A percentile compares a stretch with the other conserved stretches of the same genome.
Evolutionary conservation across 768 basidiomycete species (phyloP).

Genomic region (Neoboletus brunneissimus): DNA sequence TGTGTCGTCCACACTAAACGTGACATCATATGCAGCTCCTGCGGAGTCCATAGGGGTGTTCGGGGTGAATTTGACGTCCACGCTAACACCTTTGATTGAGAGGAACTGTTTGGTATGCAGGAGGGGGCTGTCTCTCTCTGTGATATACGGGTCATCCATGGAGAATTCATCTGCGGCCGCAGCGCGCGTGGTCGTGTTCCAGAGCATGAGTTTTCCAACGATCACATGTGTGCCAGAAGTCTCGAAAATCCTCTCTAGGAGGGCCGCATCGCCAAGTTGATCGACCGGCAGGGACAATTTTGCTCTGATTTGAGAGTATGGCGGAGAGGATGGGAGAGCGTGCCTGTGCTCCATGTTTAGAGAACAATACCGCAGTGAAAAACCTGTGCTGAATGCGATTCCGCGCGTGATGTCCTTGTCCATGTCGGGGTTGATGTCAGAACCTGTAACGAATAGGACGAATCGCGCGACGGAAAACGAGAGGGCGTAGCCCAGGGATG

Average conservation of each 20-base stretch:
- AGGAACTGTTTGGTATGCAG: constrained; percentile 44
- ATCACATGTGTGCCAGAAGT: constrained; percentile 38
- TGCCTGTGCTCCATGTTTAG: constrained; percentile 28
- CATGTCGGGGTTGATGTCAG: constrained; percentile 75
- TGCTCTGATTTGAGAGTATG: constrained; percentile 46
- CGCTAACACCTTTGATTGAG: constrained; percentile 34
- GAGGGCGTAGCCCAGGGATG: constrained; percentile 55
- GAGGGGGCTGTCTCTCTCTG: constrained; percentile 49
- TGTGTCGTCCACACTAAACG: constrained; percentile 51
- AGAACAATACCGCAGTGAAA: constrained; percentile 56
- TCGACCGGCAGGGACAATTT: constrained; percentile 56
- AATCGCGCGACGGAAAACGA: constrained; percentile 60
- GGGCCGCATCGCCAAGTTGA: constrained; percentile 43
- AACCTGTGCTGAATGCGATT: constrained; percentile 53
- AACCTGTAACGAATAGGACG: constrained; percentile 69
- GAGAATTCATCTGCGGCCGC: constrained; percentile 66
- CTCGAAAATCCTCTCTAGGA: constrained; percentile 37
- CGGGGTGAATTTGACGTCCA: constrained; percentile 28
- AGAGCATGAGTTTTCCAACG: constrained; percentile 43
- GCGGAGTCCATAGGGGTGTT: constrained; percentile 1
- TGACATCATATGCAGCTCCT: constrained; percentile 38
- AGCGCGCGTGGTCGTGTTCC: constrained; percentile 53
- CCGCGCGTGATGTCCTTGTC: constrained; percentile 67
- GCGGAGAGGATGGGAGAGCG: constrained; percentile 18
- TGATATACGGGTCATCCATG: constrained; percentile 61